Conservation (phyloP, 257 asterid species). For the Paraleonurus japonicus region DNA sequence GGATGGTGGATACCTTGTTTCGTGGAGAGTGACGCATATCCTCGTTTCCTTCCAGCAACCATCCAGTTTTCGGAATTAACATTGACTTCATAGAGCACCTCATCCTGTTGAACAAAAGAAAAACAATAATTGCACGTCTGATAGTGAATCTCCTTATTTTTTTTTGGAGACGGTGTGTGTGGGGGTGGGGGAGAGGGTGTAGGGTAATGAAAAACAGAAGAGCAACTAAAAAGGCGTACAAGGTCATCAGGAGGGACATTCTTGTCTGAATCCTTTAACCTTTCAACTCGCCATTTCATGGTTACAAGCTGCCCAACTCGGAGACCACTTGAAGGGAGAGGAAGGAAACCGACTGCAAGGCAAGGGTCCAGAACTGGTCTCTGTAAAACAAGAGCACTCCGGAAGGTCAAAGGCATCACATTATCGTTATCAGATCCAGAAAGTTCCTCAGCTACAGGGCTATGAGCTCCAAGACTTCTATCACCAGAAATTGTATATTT, state of each 20-base stretch:
- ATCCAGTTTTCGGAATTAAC: slow-evolving; percentile 91
- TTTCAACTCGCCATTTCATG: slow-evolving; percentile 95
- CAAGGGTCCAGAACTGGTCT: slow-evolving; percentile 94
- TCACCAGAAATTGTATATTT: slow-evolving; percentile 70
- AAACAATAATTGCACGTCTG: slow-evolving; percentile 9
- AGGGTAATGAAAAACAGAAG: slow-evolving; percentile 17
- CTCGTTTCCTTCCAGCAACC: slow-evolving; percentile 97
- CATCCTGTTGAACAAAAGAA: slow-evolving; percentile 51
- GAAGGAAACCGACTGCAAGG: slow-evolving; percentile 94
- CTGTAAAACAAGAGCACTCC: slow-evolving; percentile 72
- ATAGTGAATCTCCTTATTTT: neutral
- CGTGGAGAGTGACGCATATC: slow-evolving; percentile 66
- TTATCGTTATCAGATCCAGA: slow-evolving; percentile 38
- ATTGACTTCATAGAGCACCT: slow-evolving; percentile 80
- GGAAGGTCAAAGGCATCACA: slow-evolving; percentile 58
- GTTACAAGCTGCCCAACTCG: slow-evolving; percentile 94
- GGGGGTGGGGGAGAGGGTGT: neutral
- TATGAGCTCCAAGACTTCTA: slow-evolving; percentile 84
- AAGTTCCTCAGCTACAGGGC: slow-evolving; percentile 55
- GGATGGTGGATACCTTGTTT: slow-evolving; percentile 59
- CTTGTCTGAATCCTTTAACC: slow-evolving; percentile 61
- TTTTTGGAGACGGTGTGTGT: neutral
- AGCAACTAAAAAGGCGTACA: slow-evolving; percentile 42
- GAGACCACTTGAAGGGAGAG: slow-evolving; percentile 87
- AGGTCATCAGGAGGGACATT: slow-evolving; percentile 41